Conservation (phyloP, 495 filamentous ascomycete species). For the Elaphomyces granulatus region DNA sequence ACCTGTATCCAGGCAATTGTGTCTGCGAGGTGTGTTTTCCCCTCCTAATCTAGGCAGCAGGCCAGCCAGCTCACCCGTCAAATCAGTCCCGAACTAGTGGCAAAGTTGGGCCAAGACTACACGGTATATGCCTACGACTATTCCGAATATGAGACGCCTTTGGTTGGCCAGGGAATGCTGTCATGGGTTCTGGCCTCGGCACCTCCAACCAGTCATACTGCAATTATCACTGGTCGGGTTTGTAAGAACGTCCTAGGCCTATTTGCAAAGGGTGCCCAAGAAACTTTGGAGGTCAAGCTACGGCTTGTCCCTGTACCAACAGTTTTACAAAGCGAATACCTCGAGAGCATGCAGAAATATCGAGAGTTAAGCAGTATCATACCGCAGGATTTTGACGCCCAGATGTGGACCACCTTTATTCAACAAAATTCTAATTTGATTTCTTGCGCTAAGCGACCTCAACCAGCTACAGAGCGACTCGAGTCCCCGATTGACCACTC, state of each 20-base stretch:
- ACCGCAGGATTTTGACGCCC: conserved; percentile 51
- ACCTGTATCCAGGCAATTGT: conserved; percentile 83
- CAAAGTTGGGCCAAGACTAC: conserved; percentile 74
- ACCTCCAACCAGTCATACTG: conserved; percentile 39
- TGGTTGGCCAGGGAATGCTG: conserved; percentile 93
- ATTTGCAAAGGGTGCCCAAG: conserved; percentile 68
- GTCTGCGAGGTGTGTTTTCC: conserved; percentile 41
- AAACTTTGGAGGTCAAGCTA: conserved; percentile 89
- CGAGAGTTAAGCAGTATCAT: conserved; percentile 44
- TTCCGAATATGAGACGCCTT: conserved; percentile 81
- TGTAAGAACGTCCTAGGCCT: conserved; percentile 70
- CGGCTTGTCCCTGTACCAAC: conserved; percentile 73
- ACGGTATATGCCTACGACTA: conserved; percentile 95
- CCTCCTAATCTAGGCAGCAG: conserved; percentile 7
- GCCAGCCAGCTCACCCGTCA: conserved; percentile 11
- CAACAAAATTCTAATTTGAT: conserved; percentile 43
- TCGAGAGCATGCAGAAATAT: conserved; percentile 47
- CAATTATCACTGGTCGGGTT: conserved; percentile 81
- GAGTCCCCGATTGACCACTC: conserved; percentile 36
- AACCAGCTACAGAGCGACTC: conserved; percentile 15
- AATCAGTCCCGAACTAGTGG: conserved; percentile 71
- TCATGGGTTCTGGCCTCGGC: conserved; percentile 65
- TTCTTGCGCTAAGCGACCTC: conserved; percentile 18
- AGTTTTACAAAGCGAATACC: conserved; percentile 53
- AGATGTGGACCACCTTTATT: conserved; percentile 50